Percentiles rank a stretch among this genome's conserved stretches.
These are phyloP conservation scores for Monosporascus sp. DNA, from an alignment of 2,329 filamentous ascomycete species.

Conservation along the genomic window DNA sequence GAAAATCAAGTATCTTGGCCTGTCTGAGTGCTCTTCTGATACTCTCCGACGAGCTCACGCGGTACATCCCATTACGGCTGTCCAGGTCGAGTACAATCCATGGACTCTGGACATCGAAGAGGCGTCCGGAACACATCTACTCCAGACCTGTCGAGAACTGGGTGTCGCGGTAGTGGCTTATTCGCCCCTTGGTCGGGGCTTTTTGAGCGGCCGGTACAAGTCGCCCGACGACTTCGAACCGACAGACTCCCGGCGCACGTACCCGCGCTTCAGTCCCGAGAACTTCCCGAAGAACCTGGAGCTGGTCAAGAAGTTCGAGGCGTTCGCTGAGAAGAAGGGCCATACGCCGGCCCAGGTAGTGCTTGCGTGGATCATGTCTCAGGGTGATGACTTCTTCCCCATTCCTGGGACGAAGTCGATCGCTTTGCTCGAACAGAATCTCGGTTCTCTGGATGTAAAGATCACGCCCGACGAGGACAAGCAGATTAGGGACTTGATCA, in stretches of 20 bases:
- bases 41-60: conserved; percentile 43
- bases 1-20: conserved; percentile 47
- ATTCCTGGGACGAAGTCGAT: conserved; percentile 30
- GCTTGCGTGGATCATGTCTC: conserved; percentile 50
- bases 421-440: not conserved
- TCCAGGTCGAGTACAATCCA: conserved; percentile 42
- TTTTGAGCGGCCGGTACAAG: conserved; percentile 40
- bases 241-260: conserved; percentile 37
- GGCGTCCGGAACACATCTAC: not conserved
- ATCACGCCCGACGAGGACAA: too few relatives aligned
- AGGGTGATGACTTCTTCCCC: conserved; percentile 48
- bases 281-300: conserved; percentile 48
- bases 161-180: conserved; percentile 45
- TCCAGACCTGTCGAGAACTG: not conserved
- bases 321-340: conserved; percentile 42
- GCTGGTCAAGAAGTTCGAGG: conserved; percentile 40
- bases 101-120: conserved; percentile 17
- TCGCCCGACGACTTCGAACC: conserved; percentile 36
- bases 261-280: conserved; percentile 44
- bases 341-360: conserved; percentile 48
- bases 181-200: conserved; percentile 46
- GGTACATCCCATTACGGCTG: conserved; percentile 42
- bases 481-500: too few relatives aligned
- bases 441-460: not conserved
- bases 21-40: conserved; percentile 41